Evolutionary conservation across 2,329 filamentous ascomycete species (phyloP), one percentile per base, ranked within the genome.

Genomic region (Aspergillus awamori): DNA sequence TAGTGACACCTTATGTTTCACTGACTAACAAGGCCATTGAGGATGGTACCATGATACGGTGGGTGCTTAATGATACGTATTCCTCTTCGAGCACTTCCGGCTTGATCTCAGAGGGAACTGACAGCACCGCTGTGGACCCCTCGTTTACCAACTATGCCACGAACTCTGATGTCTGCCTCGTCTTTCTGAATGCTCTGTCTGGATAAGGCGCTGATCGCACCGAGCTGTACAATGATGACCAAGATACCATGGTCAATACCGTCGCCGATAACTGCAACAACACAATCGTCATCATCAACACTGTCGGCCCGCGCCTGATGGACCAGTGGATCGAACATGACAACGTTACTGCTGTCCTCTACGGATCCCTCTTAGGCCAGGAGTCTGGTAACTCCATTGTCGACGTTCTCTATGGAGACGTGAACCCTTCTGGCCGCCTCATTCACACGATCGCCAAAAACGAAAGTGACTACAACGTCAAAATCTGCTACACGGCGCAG

Each of bases 211-310:
- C 67, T 56, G 77, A 79, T 56, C 67, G 77, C 4, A 68, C 74
- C 2, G 65, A 64, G 22, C 69, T 79, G 0, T 54, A 58, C 1
- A 75, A 79, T 48, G 49, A 65, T 6, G 69, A 71, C 2, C 86
- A 84, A 0, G 86, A 89, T 63, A 75, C 73, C 0, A 76, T 89
- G 0, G 81, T 89, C 54, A 73, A 74, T 3, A 80, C 82, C 48
- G 85, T 89, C 2, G 86, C 87, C 0, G 76, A 79, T 7, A 77
- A 78, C n/a, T 89, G 86, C 73, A 81, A 79, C 65, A 87, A 85
- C 61, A 89, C 87, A 0, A 80, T 89, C 24, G 87, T 89, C 0
- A 78, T 89, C 1, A 79, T 89, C 4, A 87, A 89, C 72, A 88
- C 87, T 41, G 84, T 86, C 2, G 87, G 87, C 1, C 77, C 82